A percentile compares a stretch with the other conserved stretches of the same genome.
These are phyloP conservation scores for Coemansia sp. DNA, from an alignment of 192 early-diverging fungal genomes.

Conservation along the genomic window DNA sequence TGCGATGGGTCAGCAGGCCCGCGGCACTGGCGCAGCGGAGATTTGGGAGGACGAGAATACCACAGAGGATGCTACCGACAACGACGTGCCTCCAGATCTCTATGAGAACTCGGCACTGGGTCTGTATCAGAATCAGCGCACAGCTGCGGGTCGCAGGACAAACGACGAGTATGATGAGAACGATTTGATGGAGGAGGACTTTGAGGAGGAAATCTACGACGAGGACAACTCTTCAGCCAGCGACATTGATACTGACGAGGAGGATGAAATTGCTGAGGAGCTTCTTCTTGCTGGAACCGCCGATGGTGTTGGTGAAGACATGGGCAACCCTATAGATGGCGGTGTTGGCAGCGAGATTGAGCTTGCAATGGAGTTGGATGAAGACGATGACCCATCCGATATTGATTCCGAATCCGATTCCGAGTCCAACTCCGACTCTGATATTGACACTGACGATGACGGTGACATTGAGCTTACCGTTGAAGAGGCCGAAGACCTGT, in stretches of 20 bases:
- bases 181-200: conserved; percentile 46
- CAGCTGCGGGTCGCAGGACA: conserved; percentile 16
- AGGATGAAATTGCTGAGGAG: conserved; percentile 58
- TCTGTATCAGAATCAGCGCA: conserved; percentile 53
- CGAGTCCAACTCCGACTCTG: conserved; percentile 57
- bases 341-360: conserved; percentile 55
- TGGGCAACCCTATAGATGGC: conserved; percentile 58
- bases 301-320: conserved; percentile 66
- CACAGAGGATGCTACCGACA: conserved; percentile 25
- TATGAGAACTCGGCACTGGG: conserved; percentile 54
- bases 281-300: conserved; percentile 47
- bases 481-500: conserved; percentile 30
- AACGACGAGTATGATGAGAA: conserved; percentile 27
- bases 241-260: conserved; percentile 75
- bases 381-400: conserved; percentile 59
- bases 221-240: conserved; percentile 58
- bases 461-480: conserved; percentile 32
- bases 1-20: conserved; percentile 16
- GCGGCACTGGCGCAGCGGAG: conserved; percentile 21
- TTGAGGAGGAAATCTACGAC: conserved; percentile 55
- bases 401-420: conserved; percentile 53
- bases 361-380: conserved; percentile 44
- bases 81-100: conserved; percentile 54
- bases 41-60: conserved; percentile 39
- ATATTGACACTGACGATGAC: conserved; percentile 30